phyloP scores from a whole-genome alignment of 495 filamentous ascomycete genomes.

The Xylaria longipes region DNA sequence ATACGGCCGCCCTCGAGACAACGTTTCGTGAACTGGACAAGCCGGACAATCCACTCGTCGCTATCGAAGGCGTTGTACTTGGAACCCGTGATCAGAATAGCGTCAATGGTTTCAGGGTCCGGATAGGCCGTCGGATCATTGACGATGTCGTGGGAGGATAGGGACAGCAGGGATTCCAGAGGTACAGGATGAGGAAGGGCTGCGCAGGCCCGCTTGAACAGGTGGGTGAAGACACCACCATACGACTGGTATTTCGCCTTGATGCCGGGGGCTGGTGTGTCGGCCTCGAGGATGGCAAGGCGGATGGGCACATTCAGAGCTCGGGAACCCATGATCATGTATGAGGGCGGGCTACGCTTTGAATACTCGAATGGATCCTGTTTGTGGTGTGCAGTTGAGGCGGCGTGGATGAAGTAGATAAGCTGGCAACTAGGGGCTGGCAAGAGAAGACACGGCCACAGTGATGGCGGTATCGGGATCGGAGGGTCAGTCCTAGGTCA shows the following conservation, averaged over 20 bases:
- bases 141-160: slow-evolving; percentile 75
- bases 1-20: slow-evolving; percentile 58
- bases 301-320: slow-evolving; percentile 60
- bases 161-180: slow-evolving; percentile 54
- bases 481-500: background rate
- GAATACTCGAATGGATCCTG: background rate
- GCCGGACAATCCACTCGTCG: slow-evolving; percentile 74
- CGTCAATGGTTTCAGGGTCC: slow-evolving; percentile 74
- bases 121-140: slow-evolving; percentile 66
- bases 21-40: slow-evolving; percentile 74
- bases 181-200: slow-evolving; percentile 36
- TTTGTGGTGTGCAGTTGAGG: background rate
- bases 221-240: slow-evolving; percentile 69
- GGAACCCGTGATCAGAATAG: slow-evolving; percentile 80
- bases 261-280: slow-evolving; percentile 66
- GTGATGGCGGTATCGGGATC: slow-evolving; percentile 5
- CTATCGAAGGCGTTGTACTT: slow-evolving; percentile 62
- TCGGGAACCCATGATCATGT: slow-evolving; percentile 37
- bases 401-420: background rate
- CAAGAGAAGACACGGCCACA: background rate
- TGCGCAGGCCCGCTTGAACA: slow-evolving; percentile 58
- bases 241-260: slow-evolving; percentile 73
- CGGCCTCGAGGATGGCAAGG: slow-evolving; percentile 85
- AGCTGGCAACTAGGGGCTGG: background rate
- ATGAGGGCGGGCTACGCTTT: background rate